Percentiles rank a stretch among this genome's conserved stretches.
phyloP scores from a whole-genome alignment of 257 asterid species.

The Cinchona pubescens region DNA sequence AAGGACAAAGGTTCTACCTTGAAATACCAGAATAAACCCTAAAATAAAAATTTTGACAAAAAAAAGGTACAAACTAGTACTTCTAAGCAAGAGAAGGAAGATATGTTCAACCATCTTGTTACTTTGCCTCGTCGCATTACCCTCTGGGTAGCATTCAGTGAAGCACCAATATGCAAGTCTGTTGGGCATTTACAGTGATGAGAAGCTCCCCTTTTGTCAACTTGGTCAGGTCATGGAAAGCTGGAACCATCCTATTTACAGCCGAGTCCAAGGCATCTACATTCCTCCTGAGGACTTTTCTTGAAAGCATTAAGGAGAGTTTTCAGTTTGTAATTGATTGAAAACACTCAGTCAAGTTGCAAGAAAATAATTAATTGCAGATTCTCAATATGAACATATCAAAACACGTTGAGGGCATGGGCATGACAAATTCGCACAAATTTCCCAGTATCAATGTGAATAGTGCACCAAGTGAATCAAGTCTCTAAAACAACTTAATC shows the following conservation, averaged over 20 bases:
- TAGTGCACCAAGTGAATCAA: neutral
- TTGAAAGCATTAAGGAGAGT: slow-evolving; percentile 44
- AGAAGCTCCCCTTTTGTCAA: neutral
- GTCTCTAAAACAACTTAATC: neutral
- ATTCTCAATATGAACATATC: neutral
- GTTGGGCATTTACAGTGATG: neutral
- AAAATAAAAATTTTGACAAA: neutral
- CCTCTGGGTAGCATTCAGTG: neutral
- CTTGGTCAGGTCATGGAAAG: slow-evolving; percentile 40
- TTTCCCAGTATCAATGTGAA: neutral
- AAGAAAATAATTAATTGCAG: neutral
- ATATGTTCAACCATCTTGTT: neutral
- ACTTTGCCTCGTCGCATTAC: neutral
- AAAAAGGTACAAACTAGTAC: neutral
- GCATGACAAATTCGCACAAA: neutral
- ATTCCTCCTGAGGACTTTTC: slow-evolving; percentile 74
- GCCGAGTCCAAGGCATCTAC: slow-evolving; percentile 85
- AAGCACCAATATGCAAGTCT: neutral
- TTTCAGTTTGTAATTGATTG: neutral
- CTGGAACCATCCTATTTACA: slow-evolving; percentile 61
- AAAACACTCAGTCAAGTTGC: no score
- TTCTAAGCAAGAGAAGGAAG: neutral
- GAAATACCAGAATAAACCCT: no score
- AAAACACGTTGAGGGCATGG: neutral
- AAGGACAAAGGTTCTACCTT: neutral